A percentile compares a stretch with the other conserved stretches of the same genome.
These are phyloP conservation scores for Plasmopara viticola DNA, from an alignment of 352 stramenopile species.

Conservation along the genomic window DNA sequence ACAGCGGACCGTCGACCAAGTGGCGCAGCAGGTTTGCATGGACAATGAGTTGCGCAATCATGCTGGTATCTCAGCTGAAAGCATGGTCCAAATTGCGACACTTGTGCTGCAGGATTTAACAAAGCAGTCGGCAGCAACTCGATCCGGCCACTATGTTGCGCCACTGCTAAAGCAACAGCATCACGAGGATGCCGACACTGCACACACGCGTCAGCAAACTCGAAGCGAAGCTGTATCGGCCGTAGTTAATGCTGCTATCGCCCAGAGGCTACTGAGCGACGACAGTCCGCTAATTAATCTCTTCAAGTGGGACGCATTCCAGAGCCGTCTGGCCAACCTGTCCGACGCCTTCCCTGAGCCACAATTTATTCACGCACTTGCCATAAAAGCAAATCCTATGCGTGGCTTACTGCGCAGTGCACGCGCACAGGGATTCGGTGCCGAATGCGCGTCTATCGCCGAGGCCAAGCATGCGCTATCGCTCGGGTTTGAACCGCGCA, in stretches of 20 bases:
- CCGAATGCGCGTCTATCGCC: conserved; percentile 76
- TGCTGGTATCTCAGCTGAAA: conserved; percentile 6
- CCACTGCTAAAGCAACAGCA: conserved; percentile 38
- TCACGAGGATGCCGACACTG: conserved; percentile 18
- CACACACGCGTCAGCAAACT: conserved; percentile 26
- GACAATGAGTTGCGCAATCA: conserved; percentile 21
- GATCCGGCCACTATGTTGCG: conserved; percentile 36
- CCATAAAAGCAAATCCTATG: conserved; percentile 78
- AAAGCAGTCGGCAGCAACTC: conserved; percentile 3
- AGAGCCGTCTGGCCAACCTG: conserved; percentile 51
- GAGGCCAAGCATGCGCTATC: conserved; percentile 77
- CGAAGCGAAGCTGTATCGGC: conserved; percentile 27
- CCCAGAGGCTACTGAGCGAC: conserved; percentile 45
- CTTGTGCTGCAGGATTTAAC: conserved; percentile 27
- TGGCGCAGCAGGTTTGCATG: conserved; percentile 27
- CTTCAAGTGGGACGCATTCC: conserved; percentile 61
- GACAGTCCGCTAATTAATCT: conserved; percentile 55
- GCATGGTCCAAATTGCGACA: conserved; percentile 17
- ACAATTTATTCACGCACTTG: conserved; percentile 69
- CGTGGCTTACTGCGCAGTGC: conserved; percentile 56
- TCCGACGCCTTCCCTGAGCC: conserved; percentile 44
- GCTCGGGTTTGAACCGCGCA: conserved; percentile 59
- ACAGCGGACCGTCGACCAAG: conserved; percentile 12
- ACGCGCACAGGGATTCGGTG: conserved; percentile 43
- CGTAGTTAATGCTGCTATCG: conserved; percentile 46